Base-by-base conservation (phyloP, 805 yeast species). In the Metschnikowia chrysomelidarum region DNA sequence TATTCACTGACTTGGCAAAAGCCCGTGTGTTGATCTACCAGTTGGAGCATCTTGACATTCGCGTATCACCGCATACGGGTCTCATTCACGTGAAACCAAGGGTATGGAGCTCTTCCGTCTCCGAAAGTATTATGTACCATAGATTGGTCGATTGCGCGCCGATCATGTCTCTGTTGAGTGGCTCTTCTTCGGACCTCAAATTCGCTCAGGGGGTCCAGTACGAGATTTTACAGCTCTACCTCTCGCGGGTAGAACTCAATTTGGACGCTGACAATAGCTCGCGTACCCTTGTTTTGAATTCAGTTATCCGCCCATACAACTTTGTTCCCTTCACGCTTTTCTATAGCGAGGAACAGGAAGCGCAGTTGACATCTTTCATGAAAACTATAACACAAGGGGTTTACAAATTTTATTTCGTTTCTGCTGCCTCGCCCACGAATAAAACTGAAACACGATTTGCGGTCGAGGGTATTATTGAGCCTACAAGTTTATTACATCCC, bases 1-100 rank as follows among this genome's bases (percentile, higher is more conserved):
- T 31, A 16, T 24, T 31, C 8, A 12, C 26, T 4, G 40, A 36
- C 17, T 36, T 36, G 32, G 32, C 24, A 7, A 36, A 31, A n/a
- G 40, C 40, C n/a, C 17, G 32, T n/a, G 23, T 31, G n/a, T 13
- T 36, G 15, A 16, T 31, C 4, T 36, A 35, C 34, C 39, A 36
- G 21, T 18, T 30, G 13, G 30, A 36, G 4, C 18, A 17, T n/a
- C 6, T 31, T 8, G 4, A 5, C 10, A 9, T 24, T 2, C 23
- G 19, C 19, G 15, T 23, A 7, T 27, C 22, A 5, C 31, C 34
- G 2, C 18, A 36, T 20, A 25, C 39, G 6, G 39, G 39, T 1
- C 34, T 36, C 20, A 17, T 36, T 8, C 39, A 36, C 10, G 34
- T 30, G 19, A 30, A 26, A 20, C 16, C 27, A 1, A 21, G 24